phyloP scores from a whole-genome alignment of 768 basidiomycete genomes.

The Mycena galopus region DNA sequence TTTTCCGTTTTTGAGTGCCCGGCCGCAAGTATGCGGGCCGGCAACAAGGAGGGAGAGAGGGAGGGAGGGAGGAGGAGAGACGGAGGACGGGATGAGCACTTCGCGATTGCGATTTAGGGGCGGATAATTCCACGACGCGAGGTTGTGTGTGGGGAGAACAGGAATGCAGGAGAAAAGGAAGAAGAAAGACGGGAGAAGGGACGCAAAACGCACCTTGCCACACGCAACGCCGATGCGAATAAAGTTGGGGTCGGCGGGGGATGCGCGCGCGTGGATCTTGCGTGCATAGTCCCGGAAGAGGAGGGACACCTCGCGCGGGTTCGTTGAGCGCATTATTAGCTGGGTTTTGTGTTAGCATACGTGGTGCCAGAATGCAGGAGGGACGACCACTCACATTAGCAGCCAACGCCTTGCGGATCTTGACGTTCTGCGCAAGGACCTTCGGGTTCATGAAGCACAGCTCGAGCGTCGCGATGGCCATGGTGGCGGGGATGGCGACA shows the following conservation, averaged over 20 bases:
- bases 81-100: conserved; percentile 26
- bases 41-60: too few species aligned
- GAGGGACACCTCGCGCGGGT: conserved; percentile 90
- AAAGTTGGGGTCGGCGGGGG: conserved; percentile 89
- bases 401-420: conserved; percentile 94
- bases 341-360: conserved; percentile 43
- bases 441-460: conserved; percentile 93
- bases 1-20: too few species aligned
- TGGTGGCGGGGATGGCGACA: conserved; percentile 92
- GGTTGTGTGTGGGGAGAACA: too few species aligned
- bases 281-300: conserved; percentile 89
- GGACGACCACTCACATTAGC: conserved; percentile 68
- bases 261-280: conserved; percentile 84
- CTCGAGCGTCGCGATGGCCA: conserved; percentile 95
- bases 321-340: conserved; percentile 94
- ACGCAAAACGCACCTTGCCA: conserved; percentile 70
- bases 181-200: not conserved
- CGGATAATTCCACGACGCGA: too few species aligned
- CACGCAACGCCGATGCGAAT: conserved; percentile 86
- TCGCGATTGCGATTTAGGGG: too few species aligned
- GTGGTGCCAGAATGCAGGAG: not conserved
- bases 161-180: not conserved
- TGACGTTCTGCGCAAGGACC: conserved; percentile 90
- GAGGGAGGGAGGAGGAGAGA: too few species aligned
- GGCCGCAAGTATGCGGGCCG: too few species aligned